Conservation (phyloP, 257 asterid species). For the Plantago ovata region DNA sequence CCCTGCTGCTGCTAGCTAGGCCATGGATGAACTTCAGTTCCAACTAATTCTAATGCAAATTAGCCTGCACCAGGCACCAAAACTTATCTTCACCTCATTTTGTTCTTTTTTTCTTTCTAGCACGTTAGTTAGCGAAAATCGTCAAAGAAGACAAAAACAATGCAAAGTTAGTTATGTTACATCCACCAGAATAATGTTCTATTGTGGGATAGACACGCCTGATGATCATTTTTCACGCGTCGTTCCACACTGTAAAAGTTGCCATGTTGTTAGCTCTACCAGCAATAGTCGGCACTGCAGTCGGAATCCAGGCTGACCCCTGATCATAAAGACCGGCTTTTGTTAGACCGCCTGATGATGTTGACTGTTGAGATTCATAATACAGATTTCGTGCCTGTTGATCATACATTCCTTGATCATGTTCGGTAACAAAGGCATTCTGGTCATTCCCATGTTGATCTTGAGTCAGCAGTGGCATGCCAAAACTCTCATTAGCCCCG, state of each 20-base stretch:
- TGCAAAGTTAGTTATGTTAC: slow-evolving; percentile 29
- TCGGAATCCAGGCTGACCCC: slow-evolving; percentile 38
- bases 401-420: slow-evolving; percentile 34
- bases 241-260: slow-evolving; percentile 63
- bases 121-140: neutral
- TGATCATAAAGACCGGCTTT: slow-evolving; percentile 29
- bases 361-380: slow-evolving; percentile 37
- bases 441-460: slow-evolving; percentile 23
- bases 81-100: slow-evolving; percentile 24
- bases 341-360: slow-evolving; percentile 17
- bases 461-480: slow-evolving; percentile 33
- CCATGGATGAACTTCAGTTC: slow-evolving; percentile 56
- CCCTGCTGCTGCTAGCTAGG: slow-evolving; percentile 28
- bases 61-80: slow-evolving; percentile 16
- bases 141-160: neutral
- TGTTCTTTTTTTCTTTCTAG: slow-evolving; percentile 5
- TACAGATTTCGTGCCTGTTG: slow-evolving; percentile 32
- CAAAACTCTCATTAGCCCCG: slow-evolving; percentile 25
- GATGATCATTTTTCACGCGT: slow-evolving; percentile 29
- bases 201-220: neutral
- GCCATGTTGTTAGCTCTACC: slow-evolving; percentile 28
- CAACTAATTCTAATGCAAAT: slow-evolving; percentile 24
- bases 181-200: slow-evolving; percentile 23
- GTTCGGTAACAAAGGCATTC: slow-evolving; percentile 22
- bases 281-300: slow-evolving; percentile 40